phyloP scores from a whole-genome alignment of 2,329 filamentous ascomycete genomes.

The Diaporthe velutina region DNA sequence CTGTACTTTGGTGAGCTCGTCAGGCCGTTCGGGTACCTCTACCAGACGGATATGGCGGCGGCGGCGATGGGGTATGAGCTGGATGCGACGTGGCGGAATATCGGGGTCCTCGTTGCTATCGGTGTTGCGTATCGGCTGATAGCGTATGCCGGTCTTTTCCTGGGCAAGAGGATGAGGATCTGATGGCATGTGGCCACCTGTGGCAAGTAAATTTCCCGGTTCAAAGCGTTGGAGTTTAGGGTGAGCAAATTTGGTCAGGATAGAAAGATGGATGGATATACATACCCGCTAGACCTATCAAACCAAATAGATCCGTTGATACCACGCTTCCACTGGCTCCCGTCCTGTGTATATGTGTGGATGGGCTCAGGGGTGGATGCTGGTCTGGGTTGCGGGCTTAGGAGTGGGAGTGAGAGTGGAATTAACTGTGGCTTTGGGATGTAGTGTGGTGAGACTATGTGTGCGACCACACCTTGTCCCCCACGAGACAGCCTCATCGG shows the following conservation, averaged over 20 bases:
- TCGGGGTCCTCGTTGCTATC: constrained; percentile 57
- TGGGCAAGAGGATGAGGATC: constrained; percentile 49
- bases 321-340: not conserved
- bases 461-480: not conserved
- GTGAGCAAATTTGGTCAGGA: not conserved
- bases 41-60: constrained; percentile 61
- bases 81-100: constrained; percentile 58
- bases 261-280: not conserved
- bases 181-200: constrained; percentile 27
- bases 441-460: not conserved
- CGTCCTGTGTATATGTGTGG: not conserved
- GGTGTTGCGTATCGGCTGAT: constrained; percentile 59
- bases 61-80: constrained; percentile 59
- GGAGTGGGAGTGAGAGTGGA: not conserved
- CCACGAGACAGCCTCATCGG: not conserved
- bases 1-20: constrained; percentile 67
- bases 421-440: no score
- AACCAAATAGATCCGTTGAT: not conserved
- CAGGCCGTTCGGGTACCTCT: constrained; percentile 62
- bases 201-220: not conserved
- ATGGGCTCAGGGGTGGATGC: not conserved
- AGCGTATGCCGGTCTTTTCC: constrained; percentile 56
- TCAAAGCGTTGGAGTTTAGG: not conserved
- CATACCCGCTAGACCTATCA: not conserved
- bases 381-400: not conserved